phyloP scores from a whole-genome alignment of 2,329 filamentous ascomycete genomes.

The Sclerotiophoma versabilis region DNA sequence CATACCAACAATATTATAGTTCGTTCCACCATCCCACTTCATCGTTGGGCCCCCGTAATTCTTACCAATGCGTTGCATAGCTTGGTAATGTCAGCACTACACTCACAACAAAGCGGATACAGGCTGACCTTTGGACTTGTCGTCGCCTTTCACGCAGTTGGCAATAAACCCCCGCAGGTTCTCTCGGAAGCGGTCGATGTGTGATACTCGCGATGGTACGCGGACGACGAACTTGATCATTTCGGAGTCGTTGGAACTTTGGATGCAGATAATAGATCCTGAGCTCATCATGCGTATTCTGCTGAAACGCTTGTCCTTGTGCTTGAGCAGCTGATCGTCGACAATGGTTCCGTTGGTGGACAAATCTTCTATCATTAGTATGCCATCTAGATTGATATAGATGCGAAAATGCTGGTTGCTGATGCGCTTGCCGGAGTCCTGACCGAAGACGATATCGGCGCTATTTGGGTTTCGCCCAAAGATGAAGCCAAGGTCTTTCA shows the following conservation, averaged over 20 bases:
- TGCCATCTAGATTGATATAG: slow-evolving; percentile 83
- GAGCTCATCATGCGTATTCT: slow-evolving; percentile 72
- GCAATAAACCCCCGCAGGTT: slow-evolving; percentile 74
- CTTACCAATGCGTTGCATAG: slow-evolving; percentile 35
- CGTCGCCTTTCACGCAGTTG: slow-evolving; percentile 40
- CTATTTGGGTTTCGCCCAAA: slow-evolving; percentile 79
- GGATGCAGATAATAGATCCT: slow-evolving; percentile 76
- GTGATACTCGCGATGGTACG: slow-evolving; percentile 75
- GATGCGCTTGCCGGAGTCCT: slow-evolving; percentile 72
- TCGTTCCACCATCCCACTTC: slow-evolving; percentile 80
- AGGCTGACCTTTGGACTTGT: slow-evolving; percentile 28
- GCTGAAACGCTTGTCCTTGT: slow-evolving; percentile 48
- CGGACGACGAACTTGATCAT: slow-evolving; percentile 86
- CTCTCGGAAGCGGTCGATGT: slow-evolving; percentile 69
- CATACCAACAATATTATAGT: slow-evolving; percentile 76
- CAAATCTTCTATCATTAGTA: slow-evolving; percentile 89
- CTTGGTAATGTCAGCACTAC: slow-evolving; percentile 12
- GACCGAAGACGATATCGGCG: slow-evolving; percentile 75
- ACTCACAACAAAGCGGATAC: not conserved
- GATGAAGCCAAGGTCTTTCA: slow-evolving; percentile 75
- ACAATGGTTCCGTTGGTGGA: slow-evolving; percentile 97
- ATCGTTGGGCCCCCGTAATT: slow-evolving; percentile 62
- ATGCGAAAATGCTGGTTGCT: slow-evolving; percentile 98
- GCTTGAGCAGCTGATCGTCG: slow-evolving; percentile 71
- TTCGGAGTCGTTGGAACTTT: slow-evolving; percentile 59